phyloP scores from a whole-genome alignment of 179 eudicot species.

The Nepenthes alata region DNA sequence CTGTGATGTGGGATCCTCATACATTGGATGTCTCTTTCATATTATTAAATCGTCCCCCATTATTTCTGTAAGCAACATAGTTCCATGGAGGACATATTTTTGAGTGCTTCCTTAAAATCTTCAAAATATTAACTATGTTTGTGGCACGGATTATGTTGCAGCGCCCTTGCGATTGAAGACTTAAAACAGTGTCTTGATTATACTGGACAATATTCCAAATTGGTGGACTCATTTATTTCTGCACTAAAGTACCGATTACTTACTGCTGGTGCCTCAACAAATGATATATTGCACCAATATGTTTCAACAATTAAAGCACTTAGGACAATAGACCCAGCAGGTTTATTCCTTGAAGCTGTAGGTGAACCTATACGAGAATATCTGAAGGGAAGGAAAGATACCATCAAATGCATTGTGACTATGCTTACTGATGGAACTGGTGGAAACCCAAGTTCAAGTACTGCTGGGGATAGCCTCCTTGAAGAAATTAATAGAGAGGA shows the following conservation, averaged over 20 bases:
- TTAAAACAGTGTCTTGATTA: conserved; percentile 92
- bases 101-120: background rate
- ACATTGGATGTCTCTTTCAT: no score
- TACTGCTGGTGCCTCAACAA: conserved; percentile 97
- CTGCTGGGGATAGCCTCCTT: conserved; percentile 91
- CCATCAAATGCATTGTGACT: conserved; percentile 91
- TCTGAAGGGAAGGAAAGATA: conserved; percentile 89
- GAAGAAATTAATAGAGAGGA: conserved; percentile 97
- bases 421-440: conserved; percentile 98
- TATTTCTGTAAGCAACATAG: background rate
- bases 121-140: background rate
- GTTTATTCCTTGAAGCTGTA: conserved; percentile 97
- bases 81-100: background rate
- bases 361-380: conserved; percentile 97
- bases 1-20: no score
- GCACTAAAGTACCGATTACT: conserved; percentile 74
- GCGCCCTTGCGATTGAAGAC: conserved; percentile 96
- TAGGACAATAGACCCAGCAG: conserved; percentile 88
- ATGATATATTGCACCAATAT: conserved; percentile 89
- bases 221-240: conserved; percentile 89
- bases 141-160: conserved; percentile 25
- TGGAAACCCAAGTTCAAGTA: conserved; percentile 60
- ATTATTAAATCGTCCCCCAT: no score
- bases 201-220: conserved; percentile 94
- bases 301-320: conserved; percentile 97